Conservation (phyloP, 495 filamentous ascomycete species). For the Podospora appendiculata region DNA sequence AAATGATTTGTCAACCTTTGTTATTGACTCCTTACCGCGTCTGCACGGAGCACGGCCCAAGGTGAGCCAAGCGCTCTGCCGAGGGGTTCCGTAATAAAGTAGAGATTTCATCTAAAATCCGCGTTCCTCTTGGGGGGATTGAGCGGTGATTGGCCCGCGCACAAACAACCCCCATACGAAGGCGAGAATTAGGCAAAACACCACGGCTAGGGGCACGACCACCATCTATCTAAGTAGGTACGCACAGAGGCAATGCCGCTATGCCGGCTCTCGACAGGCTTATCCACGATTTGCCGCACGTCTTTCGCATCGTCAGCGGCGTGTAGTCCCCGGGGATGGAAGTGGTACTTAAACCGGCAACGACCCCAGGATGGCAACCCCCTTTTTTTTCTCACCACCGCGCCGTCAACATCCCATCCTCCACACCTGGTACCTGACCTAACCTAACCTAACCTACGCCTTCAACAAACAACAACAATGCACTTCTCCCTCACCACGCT, state of each 20-base stretch:
- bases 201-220: not conserved
- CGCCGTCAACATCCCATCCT: not conserved
- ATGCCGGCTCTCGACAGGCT: not conserved
- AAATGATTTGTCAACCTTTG: too few species aligned
- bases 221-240: too few species aligned
- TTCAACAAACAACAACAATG: slow-evolving; percentile 6
- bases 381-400: not conserved
- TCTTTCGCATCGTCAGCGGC: not conserved
- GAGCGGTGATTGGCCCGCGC: not conserved
- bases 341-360: too few species aligned
- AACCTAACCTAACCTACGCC: too few species aligned
- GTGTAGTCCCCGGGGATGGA: not conserved
- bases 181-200: slow-evolving; percentile 13
- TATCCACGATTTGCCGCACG: not conserved
- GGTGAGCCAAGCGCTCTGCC: not conserved
- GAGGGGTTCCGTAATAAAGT: slow-evolving; percentile 2
- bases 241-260: not conserved
- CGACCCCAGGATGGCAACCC: too few species aligned
- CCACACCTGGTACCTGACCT: not conserved
- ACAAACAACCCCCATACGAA: not conserved
- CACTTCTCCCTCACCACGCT: slow-evolving; percentile 9
- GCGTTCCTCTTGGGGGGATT: not conserved
- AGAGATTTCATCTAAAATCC: slow-evolving; percentile 1
- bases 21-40: too few species aligned
- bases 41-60: not conserved